Evolutionary conservation across 306 rosid genomes (phyloP).

Genomic region (Glycine soja): DNA sequence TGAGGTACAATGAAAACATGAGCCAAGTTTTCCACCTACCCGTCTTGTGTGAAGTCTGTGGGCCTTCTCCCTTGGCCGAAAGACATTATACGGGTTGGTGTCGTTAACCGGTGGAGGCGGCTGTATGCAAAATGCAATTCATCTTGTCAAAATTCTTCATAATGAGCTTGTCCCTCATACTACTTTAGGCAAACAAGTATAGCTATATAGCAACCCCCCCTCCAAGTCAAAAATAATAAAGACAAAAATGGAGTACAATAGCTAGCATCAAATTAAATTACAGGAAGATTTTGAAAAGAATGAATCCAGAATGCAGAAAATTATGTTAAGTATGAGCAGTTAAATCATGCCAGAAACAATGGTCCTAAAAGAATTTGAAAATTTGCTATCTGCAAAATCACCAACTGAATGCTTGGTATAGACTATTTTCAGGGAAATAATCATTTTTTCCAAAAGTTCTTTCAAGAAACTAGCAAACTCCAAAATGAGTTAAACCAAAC

Average conservation of each 20-base stretch:
- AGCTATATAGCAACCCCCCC: neutral
- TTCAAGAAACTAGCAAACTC: neutral
- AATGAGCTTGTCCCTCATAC: constrained; percentile 39
- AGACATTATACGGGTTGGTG: constrained; percentile 97
- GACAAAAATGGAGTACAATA: constrained; percentile 5
- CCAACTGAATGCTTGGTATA: neutral
- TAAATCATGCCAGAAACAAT: neutral
- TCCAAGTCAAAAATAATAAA: neutral
- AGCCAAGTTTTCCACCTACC: constrained; percentile 59
- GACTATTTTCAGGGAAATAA: neutral
- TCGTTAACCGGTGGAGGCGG: constrained; percentile 99
- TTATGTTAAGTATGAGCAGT: neutral
- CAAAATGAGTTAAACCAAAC: constrained; percentile 6
- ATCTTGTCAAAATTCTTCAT: constrained; percentile 46
- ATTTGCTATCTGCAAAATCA: neutral
- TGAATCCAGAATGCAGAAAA: constrained; percentile 33
- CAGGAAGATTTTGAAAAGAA: constrained; percentile 24
- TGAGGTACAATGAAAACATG: constrained; percentile 43
- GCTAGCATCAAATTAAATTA: constrained; percentile 17
- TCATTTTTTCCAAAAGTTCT: neutral
- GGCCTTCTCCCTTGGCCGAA: constrained; percentile 98
- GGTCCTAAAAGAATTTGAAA: constrained; percentile 30
- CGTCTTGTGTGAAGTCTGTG: constrained; percentile 99
- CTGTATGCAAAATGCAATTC: constrained; percentile 59
- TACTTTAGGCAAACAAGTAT: constrained; percentile 23